Conservation (phyloP, 2,329 filamentous ascomycete genomes). For the Laburnicola sp. region DNA sequence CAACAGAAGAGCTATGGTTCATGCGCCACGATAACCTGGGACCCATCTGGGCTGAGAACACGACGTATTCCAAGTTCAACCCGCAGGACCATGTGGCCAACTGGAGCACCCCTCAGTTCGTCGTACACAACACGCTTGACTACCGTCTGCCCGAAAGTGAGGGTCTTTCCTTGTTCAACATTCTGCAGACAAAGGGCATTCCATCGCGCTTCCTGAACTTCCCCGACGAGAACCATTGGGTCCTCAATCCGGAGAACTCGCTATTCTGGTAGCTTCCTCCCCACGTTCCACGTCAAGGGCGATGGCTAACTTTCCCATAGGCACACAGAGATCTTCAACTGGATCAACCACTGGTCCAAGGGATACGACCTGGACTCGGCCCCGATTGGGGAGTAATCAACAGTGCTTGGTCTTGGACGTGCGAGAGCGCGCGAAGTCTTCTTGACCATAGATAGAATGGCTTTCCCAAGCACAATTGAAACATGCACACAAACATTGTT, state of each 20-base stretch:
- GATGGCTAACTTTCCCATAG: too few species aligned
- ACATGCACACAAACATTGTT: background rate
- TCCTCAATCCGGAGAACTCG: slow-evolving; percentile 86
- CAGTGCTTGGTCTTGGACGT: background rate
- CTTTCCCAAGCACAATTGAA: background rate
- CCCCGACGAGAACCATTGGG: slow-evolving; percentile 79
- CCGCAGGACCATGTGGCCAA: slow-evolving; percentile 61
- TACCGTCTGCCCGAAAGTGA: slow-evolving; percentile 86
- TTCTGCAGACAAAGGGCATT: slow-evolving; percentile 74
- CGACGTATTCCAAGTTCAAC: slow-evolving; percentile 61
- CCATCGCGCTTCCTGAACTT: slow-evolving; percentile 80
- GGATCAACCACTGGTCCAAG: slow-evolving; percentile 44
- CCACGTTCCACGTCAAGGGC: too few species aligned
- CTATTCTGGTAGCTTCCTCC: too few species aligned
- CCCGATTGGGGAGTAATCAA: slow-evolving; percentile 33
- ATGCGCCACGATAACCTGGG: slow-evolving; percentile 51
- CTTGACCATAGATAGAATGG: background rate
- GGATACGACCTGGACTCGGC: slow-evolving; percentile 34
- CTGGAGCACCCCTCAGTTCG: slow-evolving; percentile 84
- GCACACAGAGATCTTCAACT: slow-evolving; percentile 63
- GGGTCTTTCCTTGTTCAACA: slow-evolving; percentile 81
- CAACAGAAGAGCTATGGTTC: slow-evolving; percentile 57
- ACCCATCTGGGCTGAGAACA: slow-evolving; percentile 36
- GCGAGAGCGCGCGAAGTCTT: too few species aligned
- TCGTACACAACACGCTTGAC: slow-evolving; percentile 89